A percentile compares a stretch with the other conserved stretches of the same genome.
Evolutionary conservation across 2,329 filamentous ascomycete species (phyloP).

Genomic region (Fusarium devonianum): DNA sequence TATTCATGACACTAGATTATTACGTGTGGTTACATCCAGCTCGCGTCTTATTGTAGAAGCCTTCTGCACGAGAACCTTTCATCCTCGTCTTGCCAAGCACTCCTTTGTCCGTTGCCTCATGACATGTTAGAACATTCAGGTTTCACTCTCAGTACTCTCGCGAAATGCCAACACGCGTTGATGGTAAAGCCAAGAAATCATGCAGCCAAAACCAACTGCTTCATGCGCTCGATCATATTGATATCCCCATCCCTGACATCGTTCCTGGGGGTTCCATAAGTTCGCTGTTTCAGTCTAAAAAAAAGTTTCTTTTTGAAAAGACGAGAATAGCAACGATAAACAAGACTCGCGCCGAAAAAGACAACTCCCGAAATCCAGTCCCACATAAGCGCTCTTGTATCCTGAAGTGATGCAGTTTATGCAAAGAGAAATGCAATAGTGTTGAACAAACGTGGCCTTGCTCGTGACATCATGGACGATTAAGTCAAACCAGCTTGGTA

Average conservation of each 20-base stretch:
- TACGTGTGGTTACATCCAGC: too few relatives aligned
- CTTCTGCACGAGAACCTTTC: too few relatives aligned
- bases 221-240: slow-evolving; percentile 9
- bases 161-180: too few relatives aligned
- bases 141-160: too few relatives aligned
- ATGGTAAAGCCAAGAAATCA: too few relatives aligned
- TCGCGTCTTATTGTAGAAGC: too few relatives aligned
- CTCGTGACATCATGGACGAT: slow-evolving; percentile 1
- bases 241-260: slow-evolving; percentile 3
- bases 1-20: too few relatives aligned
- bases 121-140: too few relatives aligned
- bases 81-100: too few relatives aligned
- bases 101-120: too few relatives aligned
- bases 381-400: slow-evolving; percentile 13
- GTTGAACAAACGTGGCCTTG: slow-evolving; percentile 9
- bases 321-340: slow-evolving; percentile 17
- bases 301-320: slow-evolving; percentile 14
- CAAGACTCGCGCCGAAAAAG: slow-evolving; percentile 14
- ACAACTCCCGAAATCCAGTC: slow-evolving; percentile 24
- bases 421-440: slow-evolving; percentile 22
- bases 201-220: background rate
- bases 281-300: slow-evolving; percentile 20
- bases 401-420: slow-evolving; percentile 28
- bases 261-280: background rate
- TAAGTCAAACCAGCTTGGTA: slow-evolving; percentile 3